phyloP scores from a whole-genome alignment of 2,329 filamentous ascomycete species.

The Aureobasidium sp. region DNA sequence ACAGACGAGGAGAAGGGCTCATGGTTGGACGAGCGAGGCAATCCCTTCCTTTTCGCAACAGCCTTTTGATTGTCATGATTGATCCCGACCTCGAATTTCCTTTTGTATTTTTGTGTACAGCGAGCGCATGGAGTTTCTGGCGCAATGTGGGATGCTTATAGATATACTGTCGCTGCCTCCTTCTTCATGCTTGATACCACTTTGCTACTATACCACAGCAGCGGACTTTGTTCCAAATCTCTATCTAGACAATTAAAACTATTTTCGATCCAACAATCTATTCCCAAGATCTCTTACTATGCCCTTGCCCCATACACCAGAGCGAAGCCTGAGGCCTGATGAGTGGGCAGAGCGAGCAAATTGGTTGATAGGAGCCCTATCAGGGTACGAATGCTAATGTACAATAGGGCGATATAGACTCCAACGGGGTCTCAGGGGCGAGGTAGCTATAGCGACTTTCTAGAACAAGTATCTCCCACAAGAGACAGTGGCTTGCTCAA shows the following conservation, averaged over 20 bases:
- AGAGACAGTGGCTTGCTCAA: background rate
- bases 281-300: background rate
- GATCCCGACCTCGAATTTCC: background rate
- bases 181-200: slow-evolving; percentile 3
- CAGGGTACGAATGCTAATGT: background rate
- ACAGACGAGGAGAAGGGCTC: slow-evolving; percentile 82
- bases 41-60: background rate
- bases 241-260: background rate
- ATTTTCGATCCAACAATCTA: background rate
- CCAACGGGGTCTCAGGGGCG: background rate
- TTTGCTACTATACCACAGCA: background rate
- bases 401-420: background rate
- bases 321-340: background rate
- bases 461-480: background rate
- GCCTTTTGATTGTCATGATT: background rate
- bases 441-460: background rate
- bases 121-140: slow-evolving; percentile 1
- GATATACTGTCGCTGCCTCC: background rate
- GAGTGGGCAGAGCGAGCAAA: background rate
- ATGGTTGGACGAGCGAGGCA: slow-evolving; percentile 61
- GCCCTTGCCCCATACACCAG: background rate
- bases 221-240: background rate
- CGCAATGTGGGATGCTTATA: background rate
- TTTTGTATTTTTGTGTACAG: background rate
- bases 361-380: background rate